phyloP scores from a whole-genome alignment of 441 rosid species.

The Erysimum pusillum region DNA sequence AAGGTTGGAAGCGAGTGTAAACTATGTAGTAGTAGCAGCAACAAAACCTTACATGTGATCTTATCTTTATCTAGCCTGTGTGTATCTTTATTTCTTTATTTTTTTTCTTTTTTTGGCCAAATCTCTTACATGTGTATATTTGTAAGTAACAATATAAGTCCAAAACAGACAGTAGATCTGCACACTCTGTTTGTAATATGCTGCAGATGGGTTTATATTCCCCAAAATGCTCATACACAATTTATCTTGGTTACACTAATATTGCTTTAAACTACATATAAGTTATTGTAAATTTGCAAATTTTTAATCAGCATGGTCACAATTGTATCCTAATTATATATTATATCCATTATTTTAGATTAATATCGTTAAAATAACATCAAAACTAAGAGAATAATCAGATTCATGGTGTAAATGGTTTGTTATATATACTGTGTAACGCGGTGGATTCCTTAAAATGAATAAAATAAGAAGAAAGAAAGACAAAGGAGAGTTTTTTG shows the following conservation, averaged over 20 bases:
- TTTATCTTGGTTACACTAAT: slow-evolving; percentile 17
- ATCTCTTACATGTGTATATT: slow-evolving; percentile 34
- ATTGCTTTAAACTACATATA: slow-evolving; percentile 1
- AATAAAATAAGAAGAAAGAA: slow-evolving; percentile 27
- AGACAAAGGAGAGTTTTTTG: slow-evolving; percentile 33
- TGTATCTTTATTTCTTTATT: slow-evolving; percentile 30
- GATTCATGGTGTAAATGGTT: neutral
- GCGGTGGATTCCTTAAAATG: slow-evolving; percentile 19
- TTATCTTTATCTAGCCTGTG: slow-evolving; percentile 44
- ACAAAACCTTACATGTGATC: slow-evolving; percentile 62
- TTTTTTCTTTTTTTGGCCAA: slow-evolving; percentile 2
- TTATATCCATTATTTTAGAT: neutral
- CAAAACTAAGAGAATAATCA: neutral
- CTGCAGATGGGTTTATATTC: slow-evolving; percentile 37
- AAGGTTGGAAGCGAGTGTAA: slow-evolving; percentile 45
- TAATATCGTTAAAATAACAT: neutral
- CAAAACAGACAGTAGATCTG: slow-evolving; percentile 40
- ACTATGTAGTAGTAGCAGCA: slow-evolving; percentile 35
- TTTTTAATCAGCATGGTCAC: neutral
- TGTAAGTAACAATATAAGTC: slow-evolving; percentile 38
- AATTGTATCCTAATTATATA: neutral
- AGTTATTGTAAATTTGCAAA: neutral
- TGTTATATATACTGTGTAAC: neutral
- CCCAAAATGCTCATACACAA: slow-evolving; percentile 3
- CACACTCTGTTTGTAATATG: slow-evolving; percentile 36